phyloP scores from a whole-genome alignment of 306 rosid genomes.

The Vigna mungo region DNA sequence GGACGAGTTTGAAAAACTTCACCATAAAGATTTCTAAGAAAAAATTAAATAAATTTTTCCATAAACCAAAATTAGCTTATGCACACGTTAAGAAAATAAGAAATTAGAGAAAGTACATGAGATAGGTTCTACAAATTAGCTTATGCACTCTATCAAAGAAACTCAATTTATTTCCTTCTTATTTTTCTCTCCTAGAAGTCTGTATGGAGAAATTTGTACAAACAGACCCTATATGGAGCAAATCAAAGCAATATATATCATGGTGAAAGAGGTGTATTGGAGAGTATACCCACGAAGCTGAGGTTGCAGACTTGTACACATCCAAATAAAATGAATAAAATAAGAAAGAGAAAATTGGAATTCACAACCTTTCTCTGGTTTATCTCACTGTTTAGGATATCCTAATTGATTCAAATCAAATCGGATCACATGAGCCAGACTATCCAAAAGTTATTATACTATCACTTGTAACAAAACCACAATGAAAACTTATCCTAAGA shows the following conservation, averaged over 20 bases:
- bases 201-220: neutral
- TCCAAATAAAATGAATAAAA: neutral
- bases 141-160: too few relatives aligned
- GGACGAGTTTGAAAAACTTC: too few relatives aligned
- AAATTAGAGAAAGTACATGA: too few relatives aligned
- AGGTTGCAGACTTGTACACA: neutral
- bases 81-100: too few relatives aligned
- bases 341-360: neutral
- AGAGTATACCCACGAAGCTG: neutral
- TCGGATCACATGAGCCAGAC: neutral
- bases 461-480: neutral
- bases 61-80: too few relatives aligned
- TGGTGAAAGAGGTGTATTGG: neutral
- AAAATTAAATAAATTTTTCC: too few relatives aligned
- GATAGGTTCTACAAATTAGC: too few relatives aligned
- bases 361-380: neutral
- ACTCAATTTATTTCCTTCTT: too few relatives aligned
- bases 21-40: too few relatives aligned
- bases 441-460: slow-evolving; percentile 5
- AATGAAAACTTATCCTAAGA: neutral
- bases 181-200: too few relatives aligned
- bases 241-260: slow-evolving; percentile 21
- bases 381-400: neutral
- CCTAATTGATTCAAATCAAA: slow-evolving; percentile 26
- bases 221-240: neutral